Conservation (phyloP, 1,284 basidiomycete genomes). For the Grifola frondosa region DNA sequence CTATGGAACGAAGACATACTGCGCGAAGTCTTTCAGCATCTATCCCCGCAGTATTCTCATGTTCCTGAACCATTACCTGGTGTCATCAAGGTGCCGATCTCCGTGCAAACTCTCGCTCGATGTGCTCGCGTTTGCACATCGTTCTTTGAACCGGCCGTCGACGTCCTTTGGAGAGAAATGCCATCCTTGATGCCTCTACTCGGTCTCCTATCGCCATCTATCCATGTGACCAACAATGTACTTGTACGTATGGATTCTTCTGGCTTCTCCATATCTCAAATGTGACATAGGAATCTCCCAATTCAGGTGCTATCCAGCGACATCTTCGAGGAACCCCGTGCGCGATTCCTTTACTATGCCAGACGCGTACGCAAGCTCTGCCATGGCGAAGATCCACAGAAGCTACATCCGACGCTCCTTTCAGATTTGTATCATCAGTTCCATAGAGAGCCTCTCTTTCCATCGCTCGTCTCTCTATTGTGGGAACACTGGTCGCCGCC, state of each 20-base stretch:
- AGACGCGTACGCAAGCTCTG: conserved; percentile 4
- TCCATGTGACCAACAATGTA: background rate
- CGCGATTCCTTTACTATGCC: conserved; percentile 10
- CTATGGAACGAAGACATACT: conserved; percentile 13
- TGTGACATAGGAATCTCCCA: background rate
- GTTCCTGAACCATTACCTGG: background rate
- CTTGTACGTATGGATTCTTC: conserved; percentile 3
- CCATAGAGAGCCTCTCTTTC: conserved; percentile 2
- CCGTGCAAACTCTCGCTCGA: conserved; percentile 2
- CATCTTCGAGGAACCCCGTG: background rate
- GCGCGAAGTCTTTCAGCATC: conserved; percentile 6
- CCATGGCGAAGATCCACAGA: conserved; percentile 3
- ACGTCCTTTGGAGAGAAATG: conserved; percentile 11
- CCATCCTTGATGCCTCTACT: conserved; percentile 5
- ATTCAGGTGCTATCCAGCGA: background rate
- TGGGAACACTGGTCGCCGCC: conserved; percentile 4
- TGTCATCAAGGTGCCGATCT: no score
- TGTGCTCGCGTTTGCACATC: conserved; percentile 6
- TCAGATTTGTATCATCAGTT: background rate
- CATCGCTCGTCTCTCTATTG: conserved; percentile 2
- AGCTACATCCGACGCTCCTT: conserved; percentile 1
- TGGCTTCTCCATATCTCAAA: background rate
- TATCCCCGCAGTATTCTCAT: conserved; percentile 6
- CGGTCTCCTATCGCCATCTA: conserved; percentile 1
- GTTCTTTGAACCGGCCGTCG: conserved; percentile 5